Conservation (phyloP, 345 rosid genomes). For the Draba incana region DNA sequence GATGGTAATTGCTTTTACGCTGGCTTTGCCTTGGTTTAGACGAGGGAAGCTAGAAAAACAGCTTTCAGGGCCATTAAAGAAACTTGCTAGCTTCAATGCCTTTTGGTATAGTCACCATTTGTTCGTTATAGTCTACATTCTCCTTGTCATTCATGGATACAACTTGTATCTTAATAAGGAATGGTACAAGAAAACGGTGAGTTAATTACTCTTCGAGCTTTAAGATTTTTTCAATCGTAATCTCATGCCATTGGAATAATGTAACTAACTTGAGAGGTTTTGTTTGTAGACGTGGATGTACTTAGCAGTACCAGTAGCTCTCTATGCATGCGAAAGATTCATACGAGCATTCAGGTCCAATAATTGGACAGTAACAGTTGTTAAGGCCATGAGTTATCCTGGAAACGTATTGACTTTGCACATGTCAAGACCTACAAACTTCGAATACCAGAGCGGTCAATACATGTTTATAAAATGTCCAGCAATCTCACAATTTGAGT, state of each 20-base stretch:
- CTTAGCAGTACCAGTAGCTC: slow-evolving; percentile 56
- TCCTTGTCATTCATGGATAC: slow-evolving; percentile 62
- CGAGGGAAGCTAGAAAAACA: slow-evolving; percentile 45
- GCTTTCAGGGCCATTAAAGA: slow-evolving; percentile 54
- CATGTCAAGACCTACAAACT: slow-evolving; percentile 76
- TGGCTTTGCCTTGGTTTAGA: slow-evolving; percentile 75
- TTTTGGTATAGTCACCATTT: slow-evolving; percentile 83
- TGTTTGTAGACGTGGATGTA: slow-evolving; percentile 72
- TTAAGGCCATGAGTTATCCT: slow-evolving; percentile 62
- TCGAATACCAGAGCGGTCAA: slow-evolving; percentile 85
- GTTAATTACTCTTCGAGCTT: slow-evolving; percentile 9
- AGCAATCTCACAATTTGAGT: slow-evolving; percentile 77
- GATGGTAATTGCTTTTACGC: slow-evolving; percentile 72
- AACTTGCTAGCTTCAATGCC: slow-evolving; percentile 72
- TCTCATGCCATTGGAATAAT: neutral
- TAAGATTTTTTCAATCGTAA: neutral
- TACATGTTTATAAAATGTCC: slow-evolving; percentile 86
- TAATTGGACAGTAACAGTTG: slow-evolving; percentile 52
- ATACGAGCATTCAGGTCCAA: slow-evolving; percentile 67
- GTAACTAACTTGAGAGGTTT: slow-evolving; percentile 8
- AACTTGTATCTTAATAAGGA: slow-evolving; percentile 56
- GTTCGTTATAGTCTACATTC: slow-evolving; percentile 63
- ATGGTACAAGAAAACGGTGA: slow-evolving; percentile 73
- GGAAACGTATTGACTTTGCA: slow-evolving; percentile 72
- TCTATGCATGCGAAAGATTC: slow-evolving; percentile 58